Conservation (phyloP, 257 asterid genomes). For the Linderniella brevidens region DNA sequence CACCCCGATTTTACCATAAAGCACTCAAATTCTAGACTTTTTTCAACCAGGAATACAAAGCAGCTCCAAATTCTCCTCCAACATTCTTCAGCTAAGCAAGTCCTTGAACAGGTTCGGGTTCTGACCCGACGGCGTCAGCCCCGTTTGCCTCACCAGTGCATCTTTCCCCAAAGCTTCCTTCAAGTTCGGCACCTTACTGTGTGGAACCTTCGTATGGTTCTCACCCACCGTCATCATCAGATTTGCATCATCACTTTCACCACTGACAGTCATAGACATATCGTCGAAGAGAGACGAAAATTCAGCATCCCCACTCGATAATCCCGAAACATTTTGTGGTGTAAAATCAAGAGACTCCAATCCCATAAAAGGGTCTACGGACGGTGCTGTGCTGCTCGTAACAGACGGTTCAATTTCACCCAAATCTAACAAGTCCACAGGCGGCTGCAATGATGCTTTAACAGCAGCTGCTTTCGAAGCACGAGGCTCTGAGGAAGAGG, state of each 20-base stretch:
- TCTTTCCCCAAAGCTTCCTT: conserved; percentile 79
- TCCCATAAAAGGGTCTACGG: conserved; percentile 70
- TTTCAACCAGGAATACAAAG: too few relatives aligned
- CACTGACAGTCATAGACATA: conserved; percentile 27
- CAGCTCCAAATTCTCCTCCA: too few relatives aligned
- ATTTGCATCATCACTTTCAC: conserved; percentile 8
- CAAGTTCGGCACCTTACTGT: conserved; percentile 43
- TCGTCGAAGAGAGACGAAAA: conserved; percentile 46
- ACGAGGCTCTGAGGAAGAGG: conserved; percentile 24
- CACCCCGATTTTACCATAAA: too few relatives aligned
- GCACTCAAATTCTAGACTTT: too few relatives aligned
- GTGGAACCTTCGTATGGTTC: conserved; percentile 16
- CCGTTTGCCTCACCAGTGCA: conserved; percentile 85
- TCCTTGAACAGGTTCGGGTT: conserved; percentile 81
- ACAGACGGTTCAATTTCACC: conserved; percentile 35
- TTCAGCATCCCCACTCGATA: too few relatives aligned
- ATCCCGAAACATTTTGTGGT: too few relatives aligned
- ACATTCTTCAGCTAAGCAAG: conserved; percentile 48
- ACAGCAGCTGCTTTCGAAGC: conserved; percentile 21
- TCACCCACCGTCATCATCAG: conserved; percentile 10
- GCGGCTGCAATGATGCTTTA: conserved; percentile 41
- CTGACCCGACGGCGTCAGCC: conserved; percentile 74
- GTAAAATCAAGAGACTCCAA: conserved; percentile 45
- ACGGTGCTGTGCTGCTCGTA: conserved; percentile 18
- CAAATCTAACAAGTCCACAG: conserved; percentile 82